phyloP scores from a whole-genome alignment of 768 basidiomycete genomes.

The Podaxis mareebaensis region DNA sequence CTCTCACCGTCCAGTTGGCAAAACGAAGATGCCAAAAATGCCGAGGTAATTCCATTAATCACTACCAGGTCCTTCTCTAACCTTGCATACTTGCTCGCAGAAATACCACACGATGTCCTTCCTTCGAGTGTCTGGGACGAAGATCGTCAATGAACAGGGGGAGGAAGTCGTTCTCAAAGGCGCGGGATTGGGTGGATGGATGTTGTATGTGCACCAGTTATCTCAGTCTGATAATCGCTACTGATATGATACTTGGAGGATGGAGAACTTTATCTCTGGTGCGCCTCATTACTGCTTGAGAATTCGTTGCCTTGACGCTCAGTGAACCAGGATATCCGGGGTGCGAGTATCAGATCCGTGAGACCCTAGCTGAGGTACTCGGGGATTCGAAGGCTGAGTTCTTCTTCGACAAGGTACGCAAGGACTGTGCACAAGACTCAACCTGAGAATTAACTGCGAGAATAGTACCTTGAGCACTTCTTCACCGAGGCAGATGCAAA shows the following conservation, averaged over 20 bases:
- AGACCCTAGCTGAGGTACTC: slow-evolving; percentile 62
- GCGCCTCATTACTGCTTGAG: neutral
- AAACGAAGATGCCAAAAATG: neutral
- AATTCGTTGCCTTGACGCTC: neutral
- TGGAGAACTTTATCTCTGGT: slow-evolving; percentile 80
- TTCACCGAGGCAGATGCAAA: slow-evolving; percentile 74
- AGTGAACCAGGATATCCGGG: slow-evolving; percentile 64
- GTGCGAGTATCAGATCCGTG: slow-evolving; percentile 78
- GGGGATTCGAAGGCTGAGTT: slow-evolving; percentile 69
- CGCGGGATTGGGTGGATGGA: slow-evolving; percentile 83
- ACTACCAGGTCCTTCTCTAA: neutral
- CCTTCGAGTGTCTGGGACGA: slow-evolving; percentile 58
- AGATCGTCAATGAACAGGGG: slow-evolving; percentile 57
- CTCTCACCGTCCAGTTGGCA: too few species aligned
- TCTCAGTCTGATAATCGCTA: slow-evolving; percentile 4
- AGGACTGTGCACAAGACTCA: neutral
- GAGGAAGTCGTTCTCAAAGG: slow-evolving; percentile 65
- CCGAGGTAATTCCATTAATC: neutral
- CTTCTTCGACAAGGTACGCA: slow-evolving; percentile 78
- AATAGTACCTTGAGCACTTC: slow-evolving; percentile 80
- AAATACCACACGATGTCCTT: slow-evolving; percentile 42
- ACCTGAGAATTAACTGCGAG: neutral
- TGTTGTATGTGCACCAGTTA: slow-evolving; percentile 66
- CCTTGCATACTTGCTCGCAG: neutral
- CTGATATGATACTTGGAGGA: slow-evolving; percentile 36